A percentile compares a stretch with the other conserved stretches of the same genome.
These are phyloP conservation scores for Leccinum subgranulosum DNA, from an alignment of 768 basidiomycete species.

Conservation along the genomic window DNA sequence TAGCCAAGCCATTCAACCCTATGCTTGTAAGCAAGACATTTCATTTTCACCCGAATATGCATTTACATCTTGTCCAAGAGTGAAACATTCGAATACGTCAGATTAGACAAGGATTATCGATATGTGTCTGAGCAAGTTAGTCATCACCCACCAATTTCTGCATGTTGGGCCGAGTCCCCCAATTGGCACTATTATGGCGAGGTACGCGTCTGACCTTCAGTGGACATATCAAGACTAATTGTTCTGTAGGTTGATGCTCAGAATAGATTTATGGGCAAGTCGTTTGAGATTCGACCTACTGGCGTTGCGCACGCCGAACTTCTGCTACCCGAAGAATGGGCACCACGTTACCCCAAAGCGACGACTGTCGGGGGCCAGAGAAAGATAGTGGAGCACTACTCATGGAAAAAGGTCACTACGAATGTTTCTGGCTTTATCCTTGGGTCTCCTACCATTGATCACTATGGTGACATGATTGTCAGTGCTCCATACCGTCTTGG, in stretches of 20 bases:
- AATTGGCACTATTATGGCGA: conserved; percentile 90
- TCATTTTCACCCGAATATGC: not conserved
- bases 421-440: conserved; percentile 91
- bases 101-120: conserved; percentile 82
- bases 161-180: conserved; percentile 91
- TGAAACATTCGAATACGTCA: conserved; percentile 94
- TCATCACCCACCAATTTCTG: conserved; percentile 95
- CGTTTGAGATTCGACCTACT: conserved; percentile 94
- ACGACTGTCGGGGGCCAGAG: conserved; percentile 39
- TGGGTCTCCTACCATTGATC: conserved; percentile 84
- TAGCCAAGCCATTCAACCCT: conserved; percentile 97
- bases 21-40: conserved; percentile 63
- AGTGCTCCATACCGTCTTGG: conserved; percentile 30
- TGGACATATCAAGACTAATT: not conserved
- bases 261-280: conserved; percentile 95
- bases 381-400: conserved; percentile 85
- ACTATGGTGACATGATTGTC: conserved; percentile 93
- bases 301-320: conserved; percentile 91
- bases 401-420: conserved; percentile 93
- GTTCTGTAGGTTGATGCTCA: conserved; percentile 81
- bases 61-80: conserved; percentile 40
- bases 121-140: conserved; percentile 97
- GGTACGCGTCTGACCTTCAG: conserved; percentile 33
- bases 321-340: conserved; percentile 65
- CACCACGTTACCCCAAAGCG: conserved; percentile 58